These are phyloP conservation scores for Botrytis elliptica DNA, from an alignment of 2,329 filamentous ascomycete species.

Conservation along the genomic window DNA sequence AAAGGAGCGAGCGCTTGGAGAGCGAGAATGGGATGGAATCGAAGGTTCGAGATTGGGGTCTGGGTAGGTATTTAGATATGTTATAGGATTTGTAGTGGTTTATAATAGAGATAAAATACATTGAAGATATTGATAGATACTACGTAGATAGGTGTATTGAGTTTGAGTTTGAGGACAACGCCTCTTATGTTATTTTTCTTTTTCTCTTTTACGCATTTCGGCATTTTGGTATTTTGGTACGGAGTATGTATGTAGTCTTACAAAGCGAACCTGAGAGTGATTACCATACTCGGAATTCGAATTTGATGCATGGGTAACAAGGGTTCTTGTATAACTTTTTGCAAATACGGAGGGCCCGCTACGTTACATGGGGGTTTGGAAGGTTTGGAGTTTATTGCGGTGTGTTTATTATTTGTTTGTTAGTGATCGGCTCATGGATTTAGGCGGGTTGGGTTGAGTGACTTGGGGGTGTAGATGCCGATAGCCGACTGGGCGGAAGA, in stretches of 20 bases:
- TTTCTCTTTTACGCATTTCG: not conserved
- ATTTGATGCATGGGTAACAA: not conserved
- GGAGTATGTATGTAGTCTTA: not conserved
- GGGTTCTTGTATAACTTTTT: not conserved
- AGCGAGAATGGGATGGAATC: not conserved
- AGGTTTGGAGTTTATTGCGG: not conserved
- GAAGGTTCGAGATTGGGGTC: not conserved
- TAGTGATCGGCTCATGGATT: not conserved
- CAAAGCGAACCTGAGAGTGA: not conserved
- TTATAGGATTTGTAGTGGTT: not conserved
- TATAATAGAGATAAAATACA: too few species aligned
- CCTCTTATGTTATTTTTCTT: not conserved
- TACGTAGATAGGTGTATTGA: not conserved
- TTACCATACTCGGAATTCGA: not conserved
- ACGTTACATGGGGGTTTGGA: not conserved
- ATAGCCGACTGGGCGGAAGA: not conserved
- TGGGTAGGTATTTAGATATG: not conserved
- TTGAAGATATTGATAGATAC: not conserved
- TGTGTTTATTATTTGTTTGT: not conserved
- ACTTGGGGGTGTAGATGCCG: not conserved
- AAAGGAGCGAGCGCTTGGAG: not conserved
- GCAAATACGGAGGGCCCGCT: not conserved
- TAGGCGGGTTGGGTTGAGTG: not conserved
- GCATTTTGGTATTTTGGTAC: not conserved
- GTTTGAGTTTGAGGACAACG: not conserved